Evolutionary conservation across 495 filamentous ascomycete genomes (phyloP).

Genomic region (Lepidopterella palustris): DNA sequence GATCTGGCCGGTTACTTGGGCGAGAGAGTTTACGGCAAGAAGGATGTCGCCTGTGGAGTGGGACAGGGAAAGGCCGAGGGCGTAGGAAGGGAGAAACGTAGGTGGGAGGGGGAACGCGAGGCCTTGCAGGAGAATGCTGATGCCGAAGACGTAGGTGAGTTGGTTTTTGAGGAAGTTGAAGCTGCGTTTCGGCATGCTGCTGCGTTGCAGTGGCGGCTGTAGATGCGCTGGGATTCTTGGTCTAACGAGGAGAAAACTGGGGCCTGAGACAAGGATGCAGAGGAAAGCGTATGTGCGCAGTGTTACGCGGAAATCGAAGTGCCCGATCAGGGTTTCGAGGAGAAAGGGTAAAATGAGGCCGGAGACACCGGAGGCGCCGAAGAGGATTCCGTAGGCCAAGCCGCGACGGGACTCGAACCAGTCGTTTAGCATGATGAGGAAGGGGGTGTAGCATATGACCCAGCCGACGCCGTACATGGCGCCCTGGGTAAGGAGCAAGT

Average conservation of each 20-base stretch:
- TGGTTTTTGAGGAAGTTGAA: slow-evolving; percentile 10
- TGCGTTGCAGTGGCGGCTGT: not conserved
- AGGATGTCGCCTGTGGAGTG: slow-evolving; percentile 9
- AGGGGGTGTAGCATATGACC: slow-evolving; percentile 28
- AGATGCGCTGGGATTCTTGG: slow-evolving; percentile 22
- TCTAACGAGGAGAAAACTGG: slow-evolving; percentile 34
- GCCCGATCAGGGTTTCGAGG: slow-evolving; percentile 31
- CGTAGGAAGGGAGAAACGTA: slow-evolving; percentile 28
- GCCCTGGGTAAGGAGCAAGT: slow-evolving; percentile 28
- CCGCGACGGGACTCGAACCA: slow-evolving; percentile 39
- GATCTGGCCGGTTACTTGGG: slow-evolving; percentile 27
- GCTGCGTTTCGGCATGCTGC: not conserved
- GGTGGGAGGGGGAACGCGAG: slow-evolving; percentile 25
- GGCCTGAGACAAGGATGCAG: slow-evolving; percentile 35
- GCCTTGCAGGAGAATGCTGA: slow-evolving; percentile 23
- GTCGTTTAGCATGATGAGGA: slow-evolving; percentile 37
- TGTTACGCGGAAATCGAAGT: slow-evolving; percentile 35
- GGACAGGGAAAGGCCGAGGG: slow-evolving; percentile 14
- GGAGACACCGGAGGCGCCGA: slow-evolving; percentile 35
- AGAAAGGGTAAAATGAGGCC: slow-evolving; percentile 37
- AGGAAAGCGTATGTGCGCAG: slow-evolving; percentile 35
- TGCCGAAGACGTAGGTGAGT: slow-evolving; percentile 11
- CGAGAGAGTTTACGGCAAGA: slow-evolving; percentile 15
- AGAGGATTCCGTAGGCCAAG: slow-evolving; percentile 41
- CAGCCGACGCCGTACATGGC: slow-evolving; percentile 28